Conservation (phyloP, 1,139 yeast species). For the Pichia sp. region DNA sequence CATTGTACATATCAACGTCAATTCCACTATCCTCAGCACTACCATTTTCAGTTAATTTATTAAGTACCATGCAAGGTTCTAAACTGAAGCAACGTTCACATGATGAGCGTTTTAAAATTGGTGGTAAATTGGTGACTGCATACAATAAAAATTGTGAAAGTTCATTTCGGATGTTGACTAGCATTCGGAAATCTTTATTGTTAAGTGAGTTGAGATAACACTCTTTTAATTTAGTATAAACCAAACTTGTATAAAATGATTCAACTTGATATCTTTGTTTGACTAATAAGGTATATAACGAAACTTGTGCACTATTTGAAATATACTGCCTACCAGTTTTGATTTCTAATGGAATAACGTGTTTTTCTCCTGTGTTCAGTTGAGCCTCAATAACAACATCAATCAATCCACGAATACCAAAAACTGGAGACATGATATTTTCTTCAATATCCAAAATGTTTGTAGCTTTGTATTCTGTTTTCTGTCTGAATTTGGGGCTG, state of each 20-base stretch:
- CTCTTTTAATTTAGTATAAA: slow-evolving; percentile 62
- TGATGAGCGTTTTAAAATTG: slow-evolving; percentile 43
- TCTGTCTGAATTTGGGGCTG: slow-evolving; percentile 17
- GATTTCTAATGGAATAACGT: slow-evolving; percentile 74
- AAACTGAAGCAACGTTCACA: slow-evolving; percentile 67
- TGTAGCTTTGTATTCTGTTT: slow-evolving; percentile 44
- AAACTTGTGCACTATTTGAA: slow-evolving; percentile 80
- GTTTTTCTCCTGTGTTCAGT: slow-evolving; percentile 37
- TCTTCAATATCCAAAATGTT: slow-evolving; percentile 82
- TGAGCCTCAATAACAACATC: slow-evolving; percentile 76
- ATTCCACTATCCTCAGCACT: slow-evolving; percentile 41
- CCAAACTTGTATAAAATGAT: slow-evolving; percentile 58
- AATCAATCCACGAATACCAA: slow-evolving; percentile 84
- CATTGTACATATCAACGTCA: slow-evolving; percentile 38
- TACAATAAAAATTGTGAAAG: slow-evolving; percentile 55
- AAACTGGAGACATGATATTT: slow-evolving; percentile 83
- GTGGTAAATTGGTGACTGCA: slow-evolving; percentile 51
- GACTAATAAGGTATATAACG: slow-evolving; percentile 73
- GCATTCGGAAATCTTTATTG: slow-evolving; percentile 50
- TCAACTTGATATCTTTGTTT: slow-evolving; percentile 73
- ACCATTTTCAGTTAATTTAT: slow-evolving; percentile 56
- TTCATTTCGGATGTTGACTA: slow-evolving; percentile 63
- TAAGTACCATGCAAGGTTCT: slow-evolving; percentile 62
- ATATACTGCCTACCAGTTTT: slow-evolving; percentile 72
- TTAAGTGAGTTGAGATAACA: slow-evolving; percentile 38